Evolutionary conservation across 345 rosid species (phyloP).

Genomic region (Moricandia arvensis): DNA sequence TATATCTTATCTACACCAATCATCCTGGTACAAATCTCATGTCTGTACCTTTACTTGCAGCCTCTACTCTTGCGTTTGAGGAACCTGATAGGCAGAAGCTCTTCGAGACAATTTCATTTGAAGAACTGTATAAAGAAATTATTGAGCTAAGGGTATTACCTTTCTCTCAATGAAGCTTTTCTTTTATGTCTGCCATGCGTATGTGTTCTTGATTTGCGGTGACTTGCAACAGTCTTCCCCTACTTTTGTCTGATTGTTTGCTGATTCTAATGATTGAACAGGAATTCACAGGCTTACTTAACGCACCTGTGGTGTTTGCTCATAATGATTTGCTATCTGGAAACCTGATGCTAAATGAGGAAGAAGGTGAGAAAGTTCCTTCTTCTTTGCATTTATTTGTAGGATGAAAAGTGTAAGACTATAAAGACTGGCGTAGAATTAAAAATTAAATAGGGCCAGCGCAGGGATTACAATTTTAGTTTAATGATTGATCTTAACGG

Average conservation of each 20-base stretch:
- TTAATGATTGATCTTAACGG: conserved; percentile 9
- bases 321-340: conserved; percentile 97
- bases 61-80: conserved; percentile 70
- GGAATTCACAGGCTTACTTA: conserved; percentile 74
- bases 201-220: conserved; percentile 9
- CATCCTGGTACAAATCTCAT: not conserved
- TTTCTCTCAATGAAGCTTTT: conserved; percentile 4
- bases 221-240: not conserved
- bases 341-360: conserved; percentile 84
- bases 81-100: conserved; percentile 64
- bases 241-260: conserved; percentile 16
- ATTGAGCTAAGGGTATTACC: conserved; percentile 66
- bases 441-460: not conserved
- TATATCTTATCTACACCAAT: not conserved
- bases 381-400: not conserved
- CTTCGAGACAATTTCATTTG: conserved; percentile 64
- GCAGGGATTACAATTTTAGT: not conserved
- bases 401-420: not conserved
- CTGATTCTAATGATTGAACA: conserved; percentile 53
- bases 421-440: not conserved
- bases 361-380: conserved; percentile 52
- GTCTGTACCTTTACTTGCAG: conserved; percentile 46
- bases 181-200: conserved; percentile 7
- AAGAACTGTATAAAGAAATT: conserved; percentile 66
- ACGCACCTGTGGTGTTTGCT: conserved; percentile 82